Base-by-base conservation (phyloP, 2,329 filamentous ascomycete species). In the Trematosphaeria pertusa region DNA sequence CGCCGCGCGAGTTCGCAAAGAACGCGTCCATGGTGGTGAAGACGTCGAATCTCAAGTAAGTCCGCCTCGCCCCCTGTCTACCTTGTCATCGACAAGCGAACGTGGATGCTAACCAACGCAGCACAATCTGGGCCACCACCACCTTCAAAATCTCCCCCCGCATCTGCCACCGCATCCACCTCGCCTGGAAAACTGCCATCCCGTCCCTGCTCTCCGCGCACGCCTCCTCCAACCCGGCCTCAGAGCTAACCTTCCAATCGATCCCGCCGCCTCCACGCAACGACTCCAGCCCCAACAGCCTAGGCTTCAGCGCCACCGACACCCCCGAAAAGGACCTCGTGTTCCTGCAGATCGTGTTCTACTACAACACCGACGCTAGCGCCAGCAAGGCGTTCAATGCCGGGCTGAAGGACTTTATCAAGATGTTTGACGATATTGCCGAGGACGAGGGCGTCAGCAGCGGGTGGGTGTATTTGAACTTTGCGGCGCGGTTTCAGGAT, bases 401-500 rank as follows among this genome's bases (percentile, higher is more conserved):
- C 12, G 56, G 43, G 3, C 20, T 61, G 12, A 63, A 58, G 15
- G 50, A 59, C 4, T 45, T 60, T 28, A 34, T 62, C n/a, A 49
- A 55, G 36, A 19, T 53, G 11, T 43, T 65, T 5, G 53, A 64
- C 8, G 50, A 53, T 0, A 30, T 59, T 1, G 54, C 61, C 1
- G 50, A 55, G 28, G 43, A 50, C 10, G 55, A 61, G 35, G 58
- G 52, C 2, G 48, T 63, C 1, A 43, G 43, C 19, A 35, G 48
- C 24, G 33, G 41, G 2, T 65, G 43, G 32, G 43, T 65, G 7
- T 68, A 71, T 37, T 39, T 68, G 22, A 73, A 71, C 46, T 74
- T 72, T 45, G 70, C 71, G 7, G 67, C 59, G 2, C 42, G 44
- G 10, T 72, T 62, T 49, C 72, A 75, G 48, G 61, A 71, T 36